Conservation (phyloP, 345 rosid species). For the Heritiera littoralis region DNA sequence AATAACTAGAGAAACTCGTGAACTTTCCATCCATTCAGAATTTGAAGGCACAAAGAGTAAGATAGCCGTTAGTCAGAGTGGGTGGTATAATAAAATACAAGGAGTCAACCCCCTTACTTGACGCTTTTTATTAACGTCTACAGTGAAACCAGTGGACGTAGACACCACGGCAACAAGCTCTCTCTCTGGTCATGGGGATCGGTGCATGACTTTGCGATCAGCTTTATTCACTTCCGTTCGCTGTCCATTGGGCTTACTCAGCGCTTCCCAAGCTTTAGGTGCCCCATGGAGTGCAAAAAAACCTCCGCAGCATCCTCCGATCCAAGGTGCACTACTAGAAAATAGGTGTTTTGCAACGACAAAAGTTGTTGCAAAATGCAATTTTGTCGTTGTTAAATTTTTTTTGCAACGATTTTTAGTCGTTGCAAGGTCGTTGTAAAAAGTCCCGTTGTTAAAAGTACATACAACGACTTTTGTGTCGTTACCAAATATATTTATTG, state of each 20-base stretch:
- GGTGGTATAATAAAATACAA: background rate
- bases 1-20: background rate
- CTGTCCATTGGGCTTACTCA: no score
- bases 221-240: background rate
- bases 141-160: background rate
- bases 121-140: background rate
- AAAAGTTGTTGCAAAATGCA: no score
- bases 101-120: background rate
- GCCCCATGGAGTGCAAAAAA: background rate
- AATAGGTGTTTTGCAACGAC: no score
- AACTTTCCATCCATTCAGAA: background rate
- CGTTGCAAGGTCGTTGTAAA: no score
- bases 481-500: no score
- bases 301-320: constrained; percentile 18
- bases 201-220: background rate
- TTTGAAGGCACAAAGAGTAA: background rate
- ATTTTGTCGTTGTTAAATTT: no score
- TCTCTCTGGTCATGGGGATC: constrained; percentile 4
- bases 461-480: no score
- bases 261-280: constrained; percentile 6
- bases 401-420: no score
- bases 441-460: no score
- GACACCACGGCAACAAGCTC: background rate
- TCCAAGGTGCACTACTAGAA: no score
- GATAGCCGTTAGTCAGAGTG: no score